A percentile compares a stretch with the other conserved stretches of the same genome.
phyloP scores from a whole-genome alignment of 1,284 basidiomycete genomes.

The Sphaerobolus stellatus region DNA sequence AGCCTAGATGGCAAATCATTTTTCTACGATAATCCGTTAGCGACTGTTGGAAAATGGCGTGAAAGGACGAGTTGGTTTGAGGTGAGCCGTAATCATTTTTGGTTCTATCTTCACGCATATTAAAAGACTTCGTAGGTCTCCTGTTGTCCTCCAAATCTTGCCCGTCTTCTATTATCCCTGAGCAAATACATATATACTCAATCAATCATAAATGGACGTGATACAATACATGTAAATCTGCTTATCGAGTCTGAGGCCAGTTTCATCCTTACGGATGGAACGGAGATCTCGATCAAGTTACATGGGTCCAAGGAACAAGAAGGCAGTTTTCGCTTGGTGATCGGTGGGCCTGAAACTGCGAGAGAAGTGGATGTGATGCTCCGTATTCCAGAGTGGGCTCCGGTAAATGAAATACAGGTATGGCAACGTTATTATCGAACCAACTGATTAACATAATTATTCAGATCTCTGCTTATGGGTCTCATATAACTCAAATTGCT shows the following conservation, averaged over 20 bases:
- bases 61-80: conserved; percentile 22
- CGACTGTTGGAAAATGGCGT: conserved; percentile 17
- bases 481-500: background rate
- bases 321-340: conserved; percentile 13
- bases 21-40: conserved; percentile 26
- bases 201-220: conserved; percentile 9
- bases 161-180: conserved; percentile 17
- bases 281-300: conserved; percentile 7
- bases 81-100: background rate
- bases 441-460: background rate
- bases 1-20: conserved; percentile 23
- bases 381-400: background rate
- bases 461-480: background rate
- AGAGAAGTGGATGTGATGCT: background rate
- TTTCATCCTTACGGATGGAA: conserved; percentile 12
- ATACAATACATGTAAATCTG: conserved; percentile 20
- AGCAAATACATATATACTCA: conserved; percentile 21
- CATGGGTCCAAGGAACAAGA: conserved; percentile 9
- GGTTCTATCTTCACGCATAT: background rate
- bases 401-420: background rate
- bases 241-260: conserved; percentile 17
- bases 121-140: background rate
- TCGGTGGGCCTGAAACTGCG: background rate
- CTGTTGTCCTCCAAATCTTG: conserved; percentile 5
- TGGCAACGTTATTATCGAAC: background rate